These are phyloP conservation scores for Anisodus acutangulus DNA, from an alignment of 257 asterid species.

Conservation along the genomic window DNA sequence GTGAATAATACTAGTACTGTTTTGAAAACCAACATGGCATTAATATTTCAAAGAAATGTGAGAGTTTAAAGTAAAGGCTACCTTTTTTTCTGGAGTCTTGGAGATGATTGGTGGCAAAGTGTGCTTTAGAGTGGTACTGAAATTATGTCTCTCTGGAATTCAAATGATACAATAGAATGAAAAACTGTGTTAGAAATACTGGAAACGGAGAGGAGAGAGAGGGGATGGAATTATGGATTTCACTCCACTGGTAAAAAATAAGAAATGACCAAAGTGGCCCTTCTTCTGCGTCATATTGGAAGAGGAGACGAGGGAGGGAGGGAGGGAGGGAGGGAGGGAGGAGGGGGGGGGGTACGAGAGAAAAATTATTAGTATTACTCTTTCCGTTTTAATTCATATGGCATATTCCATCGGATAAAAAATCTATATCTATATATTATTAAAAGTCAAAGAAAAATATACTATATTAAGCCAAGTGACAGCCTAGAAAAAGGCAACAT, in stretches of 20 bases:
- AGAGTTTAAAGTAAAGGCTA: slow-evolving; percentile 5
- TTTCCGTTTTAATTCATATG: too few relatives aligned
- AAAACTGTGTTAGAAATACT: slow-evolving; percentile 28
- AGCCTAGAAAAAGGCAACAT: too few relatives aligned
- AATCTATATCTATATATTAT: too few relatives aligned
- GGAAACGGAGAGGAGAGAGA: slow-evolving; percentile 24
- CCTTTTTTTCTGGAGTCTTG: slow-evolving; percentile 13
- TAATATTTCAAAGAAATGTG: background rate
- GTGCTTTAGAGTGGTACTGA: background rate
- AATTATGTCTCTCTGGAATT: slow-evolving; percentile 18
- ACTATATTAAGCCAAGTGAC: too few relatives aligned
- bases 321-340: too few relatives aligned
- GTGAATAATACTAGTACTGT: background rate
- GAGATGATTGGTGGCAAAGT: slow-evolving; percentile 26
- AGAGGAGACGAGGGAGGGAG: too few relatives aligned
- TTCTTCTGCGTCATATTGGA: background rate
- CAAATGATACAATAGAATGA: slow-evolving; percentile 8
- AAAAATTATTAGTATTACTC: too few relatives aligned
- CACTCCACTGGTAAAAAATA: background rate
- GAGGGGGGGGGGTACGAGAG: too few relatives aligned
- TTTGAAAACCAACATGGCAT: background rate
- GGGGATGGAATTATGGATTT: background rate
- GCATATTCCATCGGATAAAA: too few relatives aligned
- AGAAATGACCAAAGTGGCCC: slow-evolving; percentile 2
- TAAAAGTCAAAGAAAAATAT: too few relatives aligned